phyloP scores from a whole-genome alignment of 2,329 filamentous ascomycete genomes.

The Ophiostoma australiae region DNA sequence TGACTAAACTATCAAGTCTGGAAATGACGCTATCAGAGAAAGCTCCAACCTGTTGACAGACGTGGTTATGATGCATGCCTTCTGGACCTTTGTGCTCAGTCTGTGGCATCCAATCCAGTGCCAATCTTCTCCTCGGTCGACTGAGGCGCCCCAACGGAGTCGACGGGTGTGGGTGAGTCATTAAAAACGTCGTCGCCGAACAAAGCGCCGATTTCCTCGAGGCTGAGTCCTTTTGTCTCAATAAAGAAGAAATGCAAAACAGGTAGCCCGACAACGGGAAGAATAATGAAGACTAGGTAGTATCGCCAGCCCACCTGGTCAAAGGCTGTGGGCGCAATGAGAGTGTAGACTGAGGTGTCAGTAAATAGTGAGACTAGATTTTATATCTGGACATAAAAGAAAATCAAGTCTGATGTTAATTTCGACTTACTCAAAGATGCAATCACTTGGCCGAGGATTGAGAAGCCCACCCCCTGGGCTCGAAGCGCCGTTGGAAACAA shows the following conservation, averaged over 20 bases:
- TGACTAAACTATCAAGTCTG: neutral
- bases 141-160: neutral
- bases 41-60: neutral
- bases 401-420: no score
- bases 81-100: neutral
- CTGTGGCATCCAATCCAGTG: neutral
- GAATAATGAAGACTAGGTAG: neutral
- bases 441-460: neutral
- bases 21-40: neutral
- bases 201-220: neutral
- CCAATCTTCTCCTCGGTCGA: neutral
- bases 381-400: no score
- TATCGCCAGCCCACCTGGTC: conserved; percentile 3
- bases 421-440: neutral
- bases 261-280: neutral
- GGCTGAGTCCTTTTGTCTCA: neutral
- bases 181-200: neutral
- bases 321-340: neutral
- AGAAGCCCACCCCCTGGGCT: conserved; percentile 1
- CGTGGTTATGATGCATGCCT: neutral
- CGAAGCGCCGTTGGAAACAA: neutral
- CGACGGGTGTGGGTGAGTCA: neutral
- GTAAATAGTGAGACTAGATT: neutral
- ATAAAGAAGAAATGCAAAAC: neutral
- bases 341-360: conserved; percentile 1